Percentiles rank a stretch among this genome's conserved stretches.
These are phyloP conservation scores for Sutorius eximius DNA, from an alignment of 1,284 basidiomycete species.

Conservation along the genomic window DNA sequence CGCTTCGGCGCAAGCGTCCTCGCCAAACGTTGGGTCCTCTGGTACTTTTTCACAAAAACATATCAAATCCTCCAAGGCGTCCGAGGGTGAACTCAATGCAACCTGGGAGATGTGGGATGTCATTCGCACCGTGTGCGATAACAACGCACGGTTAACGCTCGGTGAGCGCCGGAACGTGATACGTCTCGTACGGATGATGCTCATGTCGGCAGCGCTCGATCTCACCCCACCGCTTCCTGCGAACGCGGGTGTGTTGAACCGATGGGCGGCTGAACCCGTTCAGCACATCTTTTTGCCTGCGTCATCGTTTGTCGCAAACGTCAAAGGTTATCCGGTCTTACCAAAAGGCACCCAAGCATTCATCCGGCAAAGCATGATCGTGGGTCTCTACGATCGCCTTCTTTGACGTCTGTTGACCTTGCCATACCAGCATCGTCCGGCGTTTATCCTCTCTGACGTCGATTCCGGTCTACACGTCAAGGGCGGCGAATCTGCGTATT, in stretches of 20 bases:
- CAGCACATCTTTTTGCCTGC: conserved; percentile 87
- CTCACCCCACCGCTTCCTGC: conserved; percentile 82
- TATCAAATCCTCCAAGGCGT: conserved; percentile 31
- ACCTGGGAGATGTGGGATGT: conserved; percentile 99
- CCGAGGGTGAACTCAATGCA: conserved; percentile 68
- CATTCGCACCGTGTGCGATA: conserved; percentile 86
- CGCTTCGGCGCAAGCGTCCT: conserved; percentile 26
- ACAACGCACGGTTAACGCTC: conserved; percentile 78
- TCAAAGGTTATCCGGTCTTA: conserved; percentile 95
- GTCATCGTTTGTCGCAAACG: conserved; percentile 90
- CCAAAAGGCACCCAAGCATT: conserved; percentile 90
- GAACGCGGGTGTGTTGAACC: conserved; percentile 64
- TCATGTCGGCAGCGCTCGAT: conserved; percentile 71
- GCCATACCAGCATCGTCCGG: conserved; percentile 68
- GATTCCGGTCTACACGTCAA: conserved; percentile 62
- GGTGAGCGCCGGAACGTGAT: conserved; percentile 65
- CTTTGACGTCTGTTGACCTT: conserved; percentile 13
- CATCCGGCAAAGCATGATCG: conserved; percentile 85
- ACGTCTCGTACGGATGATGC: conserved; percentile 8
- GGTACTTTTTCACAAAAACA: conserved; percentile 14
- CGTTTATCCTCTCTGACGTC: conserved; percentile 76
- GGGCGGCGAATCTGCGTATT: conserved; percentile 86
- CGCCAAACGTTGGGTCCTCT: conserved; percentile 41
- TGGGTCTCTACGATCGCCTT: conserved; percentile 38
- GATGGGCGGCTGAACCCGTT: conserved; percentile 94